phyloP scores from a whole-genome alignment of 2,329 filamentous ascomycete species.

The Colletotrichum zoysiae region DNA sequence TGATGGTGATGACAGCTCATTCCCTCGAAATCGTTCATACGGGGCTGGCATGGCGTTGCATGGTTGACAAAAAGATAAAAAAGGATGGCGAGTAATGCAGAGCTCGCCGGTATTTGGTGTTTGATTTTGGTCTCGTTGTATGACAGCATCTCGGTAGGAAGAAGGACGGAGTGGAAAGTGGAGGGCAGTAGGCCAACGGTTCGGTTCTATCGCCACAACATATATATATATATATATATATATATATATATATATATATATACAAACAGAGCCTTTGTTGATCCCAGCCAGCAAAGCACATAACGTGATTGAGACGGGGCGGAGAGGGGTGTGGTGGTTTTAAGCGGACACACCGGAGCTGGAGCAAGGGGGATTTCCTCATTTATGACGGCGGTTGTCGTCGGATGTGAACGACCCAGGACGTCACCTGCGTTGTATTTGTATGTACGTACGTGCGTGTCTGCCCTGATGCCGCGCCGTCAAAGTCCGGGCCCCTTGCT shows the following conservation, averaged over 20 bases:
- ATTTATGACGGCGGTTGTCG: constrained; percentile 8
- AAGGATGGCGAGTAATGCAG: constrained; percentile 34
- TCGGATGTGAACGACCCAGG: constrained; percentile 1
- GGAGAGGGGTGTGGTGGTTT: not conserved
- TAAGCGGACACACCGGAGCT: not conserved
- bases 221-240: not conserved
- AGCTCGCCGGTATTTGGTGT: constrained; percentile 30
- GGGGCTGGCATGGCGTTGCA: constrained; percentile 41
- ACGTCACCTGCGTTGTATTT: not conserved
- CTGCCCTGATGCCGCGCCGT: not conserved
- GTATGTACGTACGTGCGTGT: not conserved
- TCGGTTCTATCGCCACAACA: constrained; percentile 13
- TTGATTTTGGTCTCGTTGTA: constrained; percentile 15
- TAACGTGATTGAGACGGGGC: not conserved
- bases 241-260: not conserved
- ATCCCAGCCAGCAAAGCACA: not conserved
- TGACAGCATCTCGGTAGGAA: constrained; percentile 32
- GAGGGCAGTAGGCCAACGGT: not conserved
- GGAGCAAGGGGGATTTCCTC: not conserved
- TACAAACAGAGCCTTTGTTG: not conserved
- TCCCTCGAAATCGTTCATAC: constrained; percentile 25
- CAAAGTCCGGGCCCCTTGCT: constrained; percentile 6
- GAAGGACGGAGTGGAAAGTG: constrained; percentile 1
- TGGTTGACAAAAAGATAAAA: constrained; percentile 35
- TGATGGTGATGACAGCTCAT: constrained; percentile 30